Conservation (phyloP, 129 eudicot genomes). For the Erigeron canadensis region DNA sequence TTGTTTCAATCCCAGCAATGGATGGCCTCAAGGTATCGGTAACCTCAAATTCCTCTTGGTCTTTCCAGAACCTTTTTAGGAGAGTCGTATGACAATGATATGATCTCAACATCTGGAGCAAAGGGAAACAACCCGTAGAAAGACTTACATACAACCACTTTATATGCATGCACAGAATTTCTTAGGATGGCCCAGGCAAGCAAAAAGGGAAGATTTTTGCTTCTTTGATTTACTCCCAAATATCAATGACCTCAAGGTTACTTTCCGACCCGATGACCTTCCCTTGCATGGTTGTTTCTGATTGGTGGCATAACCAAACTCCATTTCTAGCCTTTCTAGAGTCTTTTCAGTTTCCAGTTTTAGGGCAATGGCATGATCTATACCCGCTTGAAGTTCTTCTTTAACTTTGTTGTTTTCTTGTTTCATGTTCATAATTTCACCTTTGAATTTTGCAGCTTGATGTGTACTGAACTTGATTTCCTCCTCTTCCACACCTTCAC, state of each 20-base stretch:
- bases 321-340: conserved; percentile 48
- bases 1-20: not conserved
- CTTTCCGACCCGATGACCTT: conserved; percentile 27
- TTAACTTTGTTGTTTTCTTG: conserved; percentile 86
- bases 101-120: not conserved
- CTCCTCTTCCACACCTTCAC: conserved; percentile 60
- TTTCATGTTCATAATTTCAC: conserved; percentile 78
- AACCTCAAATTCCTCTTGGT: not conserved
- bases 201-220: conserved; percentile 61
- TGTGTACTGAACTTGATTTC: conserved; percentile 62
- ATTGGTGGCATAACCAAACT: conserved; percentile 42
- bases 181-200: conserved; percentile 46
- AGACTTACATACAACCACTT: conserved; percentile 30
- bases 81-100: not conserved
- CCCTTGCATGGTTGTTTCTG: conserved; percentile 31
- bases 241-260: conserved; percentile 62
- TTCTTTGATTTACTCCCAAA: conserved; percentile 65
- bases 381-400: conserved; percentile 70
- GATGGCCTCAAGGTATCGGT: not conserved
- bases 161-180: conserved; percentile 26
- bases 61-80: not conserved
- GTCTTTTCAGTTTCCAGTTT: conserved; percentile 58
- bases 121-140: not conserved
- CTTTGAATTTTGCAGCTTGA: conserved; percentile 85
- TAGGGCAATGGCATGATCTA: conserved; percentile 49